These are phyloP conservation scores for Fallopia convolvulus DNA, from an alignment of 148 eudicot genomes.

Conservation along the genomic window DNA sequence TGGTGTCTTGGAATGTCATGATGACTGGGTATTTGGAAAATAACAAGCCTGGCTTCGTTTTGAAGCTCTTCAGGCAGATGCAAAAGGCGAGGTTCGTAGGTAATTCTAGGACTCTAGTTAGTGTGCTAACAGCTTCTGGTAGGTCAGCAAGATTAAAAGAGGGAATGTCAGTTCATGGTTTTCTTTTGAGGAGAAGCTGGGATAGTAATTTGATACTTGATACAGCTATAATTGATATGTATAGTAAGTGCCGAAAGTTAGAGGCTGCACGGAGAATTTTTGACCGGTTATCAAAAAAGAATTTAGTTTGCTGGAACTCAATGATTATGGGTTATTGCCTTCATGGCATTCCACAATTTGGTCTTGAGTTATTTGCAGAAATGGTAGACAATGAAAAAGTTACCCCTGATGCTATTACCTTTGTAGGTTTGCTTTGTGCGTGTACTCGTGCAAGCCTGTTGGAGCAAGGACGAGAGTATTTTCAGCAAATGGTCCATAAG, in stretches of 20 bases:
- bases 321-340: conserved; percentile 77
- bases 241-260: conserved; percentile 56
- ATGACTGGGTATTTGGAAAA: conserved; percentile 52
- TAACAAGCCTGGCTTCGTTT: conserved; percentile 47
- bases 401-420: conserved; percentile 62
- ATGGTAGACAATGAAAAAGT: conserved; percentile 28
- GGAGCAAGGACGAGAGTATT: conserved; percentile 45
- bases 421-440: conserved; percentile 59
- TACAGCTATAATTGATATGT: conserved; percentile 67
- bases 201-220: conserved; percentile 36
- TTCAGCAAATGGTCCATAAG: conserved; percentile 45
- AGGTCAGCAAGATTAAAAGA: conserved; percentile 62
- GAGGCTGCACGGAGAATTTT: conserved; percentile 48
- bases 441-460: conserved; percentile 56
- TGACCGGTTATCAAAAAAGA: conserved; percentile 26
- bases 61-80: conserved; percentile 74
- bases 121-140: conserved; percentile 57
- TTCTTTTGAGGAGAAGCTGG: conserved; percentile 24
- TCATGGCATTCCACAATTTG: conserved; percentile 60
- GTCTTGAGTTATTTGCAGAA: conserved; percentile 41
- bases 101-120: conserved; percentile 44
- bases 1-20: conserved; percentile 66
- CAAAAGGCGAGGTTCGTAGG: conserved; percentile 20
- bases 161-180: conserved; percentile 68
- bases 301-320: conserved; percentile 69